Evolutionary conservation across 2,329 filamentous ascomycete genomes (phyloP).

Genomic region (Spiromastix sp.): DNA sequence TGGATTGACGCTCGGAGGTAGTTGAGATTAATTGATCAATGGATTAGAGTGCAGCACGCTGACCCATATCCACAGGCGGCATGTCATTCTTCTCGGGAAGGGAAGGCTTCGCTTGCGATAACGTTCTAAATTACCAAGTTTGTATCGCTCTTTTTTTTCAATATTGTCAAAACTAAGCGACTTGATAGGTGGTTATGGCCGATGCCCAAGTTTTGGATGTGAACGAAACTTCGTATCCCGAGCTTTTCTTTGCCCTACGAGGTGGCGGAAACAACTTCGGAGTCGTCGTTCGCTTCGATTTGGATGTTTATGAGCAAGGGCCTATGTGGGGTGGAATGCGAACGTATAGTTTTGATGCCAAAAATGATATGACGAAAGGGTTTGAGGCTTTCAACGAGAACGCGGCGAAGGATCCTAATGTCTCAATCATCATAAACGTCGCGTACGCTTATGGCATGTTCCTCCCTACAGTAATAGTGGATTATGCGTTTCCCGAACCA

Average conservation of each 20-base stretch:
- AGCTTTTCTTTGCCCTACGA: slow-evolving; percentile 42
- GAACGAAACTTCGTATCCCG: slow-evolving; percentile 29
- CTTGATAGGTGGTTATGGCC: slow-evolving; percentile 28
- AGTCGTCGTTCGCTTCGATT: slow-evolving; percentile 7
- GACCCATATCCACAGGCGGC: slow-evolving; percentile 17
- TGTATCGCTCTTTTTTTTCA: slow-evolving; percentile 12
- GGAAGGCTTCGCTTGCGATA: slow-evolving; percentile 41
- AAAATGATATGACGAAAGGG: not conserved
- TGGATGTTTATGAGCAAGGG: not conserved
- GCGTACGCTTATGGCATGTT: not conserved
- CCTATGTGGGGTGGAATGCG: slow-evolving; percentile 1
- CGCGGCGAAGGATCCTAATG: not conserved
- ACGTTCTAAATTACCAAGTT: slow-evolving; percentile 38
- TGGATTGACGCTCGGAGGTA: slow-evolving; percentile 27
- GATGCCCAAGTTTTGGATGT: slow-evolving; percentile 38
- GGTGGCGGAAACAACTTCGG: slow-evolving; percentile 47
- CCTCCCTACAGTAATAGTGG: not conserved
- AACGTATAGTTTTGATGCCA: not conserved
- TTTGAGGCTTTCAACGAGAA: not conserved
- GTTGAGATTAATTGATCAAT: not conserved
- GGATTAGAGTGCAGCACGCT: not conserved
- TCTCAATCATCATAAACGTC: slow-evolving; percentile 1
- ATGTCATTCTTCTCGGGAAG: slow-evolving; percentile 38
- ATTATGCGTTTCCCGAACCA: not conserved
- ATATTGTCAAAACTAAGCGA: not conserved